Conservation (phyloP, 176 grass and related monocot species). For the Aegilops speltoides region DNA sequence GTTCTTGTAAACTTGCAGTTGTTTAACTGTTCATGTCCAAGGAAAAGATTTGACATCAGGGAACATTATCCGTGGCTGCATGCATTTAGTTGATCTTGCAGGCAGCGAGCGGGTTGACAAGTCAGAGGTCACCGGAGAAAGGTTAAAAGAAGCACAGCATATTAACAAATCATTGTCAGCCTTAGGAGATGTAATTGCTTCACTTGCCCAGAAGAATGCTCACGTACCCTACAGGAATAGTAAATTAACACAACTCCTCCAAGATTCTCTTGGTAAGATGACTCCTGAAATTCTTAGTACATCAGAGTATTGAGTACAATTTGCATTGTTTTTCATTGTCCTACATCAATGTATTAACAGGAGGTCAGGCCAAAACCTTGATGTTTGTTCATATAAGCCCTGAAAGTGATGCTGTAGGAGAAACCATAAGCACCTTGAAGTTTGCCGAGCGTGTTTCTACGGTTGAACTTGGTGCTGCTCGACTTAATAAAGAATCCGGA, state of each 20-base stretch:
- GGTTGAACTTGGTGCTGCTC: conserved; percentile 97
- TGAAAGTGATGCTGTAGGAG: conserved; percentile 83
- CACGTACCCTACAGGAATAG: conserved; percentile 98
- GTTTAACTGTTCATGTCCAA: conserved; percentile 96
- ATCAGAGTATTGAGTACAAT: conserved; percentile 2
- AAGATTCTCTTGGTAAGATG: conserved; percentile 96
- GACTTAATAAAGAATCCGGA: conserved; percentile 88
- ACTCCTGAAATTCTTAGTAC: conserved; percentile 22
- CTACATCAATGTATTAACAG: conserved; percentile 37
- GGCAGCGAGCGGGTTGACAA: conserved; percentile 97
- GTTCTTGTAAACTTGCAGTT: conserved; percentile 57
- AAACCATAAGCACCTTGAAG: conserved; percentile 97
- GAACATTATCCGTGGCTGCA: conserved; percentile 80
- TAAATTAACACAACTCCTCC: conserved; percentile 98
- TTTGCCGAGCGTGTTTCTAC: conserved; percentile 97
- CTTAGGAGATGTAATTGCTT: conserved; percentile 95
- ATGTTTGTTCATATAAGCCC: conserved; percentile 99
- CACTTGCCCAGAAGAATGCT: conserved; percentile 84
- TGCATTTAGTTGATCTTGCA: conserved; percentile 99
- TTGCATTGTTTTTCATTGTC: conserved; percentile 3
- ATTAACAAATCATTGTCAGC: conserved; percentile 99
- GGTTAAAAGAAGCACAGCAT: conserved; percentile 98
- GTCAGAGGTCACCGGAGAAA: conserved; percentile 92
- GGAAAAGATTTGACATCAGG: conserved; percentile 92
- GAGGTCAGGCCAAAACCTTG: conserved; percentile 97